A percentile compares a stretch with the other conserved stretches of the same genome.
These are phyloP conservation scores for Apiosordaria backusii DNA, from an alignment of 495 filamentous ascomycete species.

Conservation along the genomic window DNA sequence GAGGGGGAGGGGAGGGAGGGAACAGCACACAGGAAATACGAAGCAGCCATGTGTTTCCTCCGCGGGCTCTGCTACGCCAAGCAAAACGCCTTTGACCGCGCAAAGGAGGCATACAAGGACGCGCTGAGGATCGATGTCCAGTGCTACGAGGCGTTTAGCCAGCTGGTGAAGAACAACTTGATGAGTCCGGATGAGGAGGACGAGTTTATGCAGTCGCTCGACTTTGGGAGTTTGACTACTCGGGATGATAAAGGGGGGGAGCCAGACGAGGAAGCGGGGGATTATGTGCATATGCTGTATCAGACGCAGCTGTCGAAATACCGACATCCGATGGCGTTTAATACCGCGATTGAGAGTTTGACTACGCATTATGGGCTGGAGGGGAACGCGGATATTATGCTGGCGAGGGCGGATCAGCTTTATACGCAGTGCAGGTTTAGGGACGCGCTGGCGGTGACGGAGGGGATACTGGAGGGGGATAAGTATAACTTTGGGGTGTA, in stretches of 20 bases:
- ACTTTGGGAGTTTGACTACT: slow-evolving; percentile 70
- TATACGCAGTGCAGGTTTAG: slow-evolving; percentile 94
- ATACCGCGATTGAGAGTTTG: slow-evolving; percentile 82
- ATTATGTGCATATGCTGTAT: slow-evolving; percentile 96
- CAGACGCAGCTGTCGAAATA: slow-evolving; percentile 96
- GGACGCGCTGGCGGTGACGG: slow-evolving; percentile 78
- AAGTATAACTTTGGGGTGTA: slow-evolving; percentile 87
- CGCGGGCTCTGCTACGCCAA: slow-evolving; percentile 93
- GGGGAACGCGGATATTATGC: slow-evolving; percentile 83
- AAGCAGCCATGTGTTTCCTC: slow-evolving; percentile 96
- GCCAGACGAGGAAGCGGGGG: slow-evolving; percentile 71
- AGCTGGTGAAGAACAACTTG: slow-evolving; percentile 93
- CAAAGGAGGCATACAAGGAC: slow-evolving; percentile 97
- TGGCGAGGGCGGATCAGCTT: slow-evolving; percentile 85
- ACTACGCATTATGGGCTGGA: slow-evolving; percentile 89
- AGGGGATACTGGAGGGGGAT: slow-evolving; percentile 71
- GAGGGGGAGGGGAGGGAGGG: slow-evolving; percentile 66
- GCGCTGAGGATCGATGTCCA: slow-evolving; percentile 95
- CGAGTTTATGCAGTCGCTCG: slow-evolving; percentile 83
- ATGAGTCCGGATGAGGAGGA: slow-evolving; percentile 98
- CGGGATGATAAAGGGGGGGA: slow-evolving; percentile 44
- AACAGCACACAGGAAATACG: slow-evolving; percentile 71
- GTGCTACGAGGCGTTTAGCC: slow-evolving; percentile 96
- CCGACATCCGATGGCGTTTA: slow-evolving; percentile 77
- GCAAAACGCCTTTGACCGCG: slow-evolving; percentile 94